phyloP scores from a whole-genome alignment of 2,329 filamentous ascomycete species.

The Aspergillus japonicus region DNA sequence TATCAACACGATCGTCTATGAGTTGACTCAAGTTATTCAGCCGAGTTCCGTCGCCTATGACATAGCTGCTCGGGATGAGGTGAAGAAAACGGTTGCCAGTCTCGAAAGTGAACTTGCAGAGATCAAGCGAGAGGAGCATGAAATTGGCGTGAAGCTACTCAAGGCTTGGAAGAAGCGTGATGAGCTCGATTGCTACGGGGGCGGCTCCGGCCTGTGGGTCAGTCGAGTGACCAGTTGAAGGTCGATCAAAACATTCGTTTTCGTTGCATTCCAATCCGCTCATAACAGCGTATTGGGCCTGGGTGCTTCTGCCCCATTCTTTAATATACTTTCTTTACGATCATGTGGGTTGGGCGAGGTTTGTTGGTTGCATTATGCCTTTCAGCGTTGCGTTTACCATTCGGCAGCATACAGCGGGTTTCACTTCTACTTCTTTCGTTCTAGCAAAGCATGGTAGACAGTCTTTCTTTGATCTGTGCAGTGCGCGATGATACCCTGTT shows the following conservation, averaged over 20 bases:
- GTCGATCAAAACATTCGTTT: conserved; percentile 4
- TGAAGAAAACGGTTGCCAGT: conserved; percentile 64
- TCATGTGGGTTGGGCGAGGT: conserved; percentile 1
- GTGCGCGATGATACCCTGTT: conserved; percentile 17
- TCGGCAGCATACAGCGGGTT: conserved; percentile 12
- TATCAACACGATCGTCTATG: conserved; percentile 68
- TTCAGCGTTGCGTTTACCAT: conserved; percentile 12
- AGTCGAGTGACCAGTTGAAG: conserved; percentile 67
- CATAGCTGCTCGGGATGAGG: conserved; percentile 58
- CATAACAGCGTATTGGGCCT: background rate
- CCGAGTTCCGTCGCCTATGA: conserved; percentile 65
- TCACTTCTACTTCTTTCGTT: conserved; percentile 8
- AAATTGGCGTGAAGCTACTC: conserved; percentile 72
- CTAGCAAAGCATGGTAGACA: conserved; percentile 17
- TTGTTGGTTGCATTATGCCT: conserved; percentile 10
- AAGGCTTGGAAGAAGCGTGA: conserved; percentile 73
- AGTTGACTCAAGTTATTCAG: conserved; percentile 77
- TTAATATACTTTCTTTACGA: conserved; percentile 6
- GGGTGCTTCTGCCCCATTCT: conserved; percentile 11
- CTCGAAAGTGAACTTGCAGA: conserved; percentile 68
- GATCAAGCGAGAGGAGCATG: conserved; percentile 73
- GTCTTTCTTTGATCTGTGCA: conserved; percentile 8
- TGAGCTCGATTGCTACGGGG: conserved; percentile 51
- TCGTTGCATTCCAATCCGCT: background rate
- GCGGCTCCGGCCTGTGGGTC: conserved; percentile 70